Base-by-base conservation (phyloP, 306 rosid species). In the Elaeagnus macrophylla region DNA sequence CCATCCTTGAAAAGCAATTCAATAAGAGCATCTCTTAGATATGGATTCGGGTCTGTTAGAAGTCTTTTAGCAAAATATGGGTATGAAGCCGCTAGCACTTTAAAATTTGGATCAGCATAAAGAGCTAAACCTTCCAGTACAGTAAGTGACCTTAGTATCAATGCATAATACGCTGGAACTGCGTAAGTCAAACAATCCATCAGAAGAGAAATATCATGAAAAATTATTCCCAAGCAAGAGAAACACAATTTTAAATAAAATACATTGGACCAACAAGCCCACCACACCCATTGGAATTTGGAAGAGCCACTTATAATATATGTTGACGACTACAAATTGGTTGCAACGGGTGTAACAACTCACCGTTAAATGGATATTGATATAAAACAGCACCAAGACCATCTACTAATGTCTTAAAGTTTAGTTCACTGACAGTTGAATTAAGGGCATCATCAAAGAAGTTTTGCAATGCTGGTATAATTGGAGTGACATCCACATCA, bases 21-120 rank as follows among this genome's bases (percentile, higher is more conserved):
- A 61, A 90, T 77, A 53, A 90, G 94, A 57, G 97, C 94, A 75
- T 86, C 95, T 76, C 95, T 83, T 71, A 90, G 86, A 67, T 90
- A 90, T 47, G 97, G 97, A 77, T 81, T 90, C 69, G 97, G 95
- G 73, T 90, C 97, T 16, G 95, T 90, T 54, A 90, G 77, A 43
- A 90, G 97, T 79, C 97, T 80, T 74, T 90, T 90, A 45, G 97
- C 95, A 65, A 90, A 90, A 65, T 90, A 90, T 2, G 97, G 97
- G 69, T 90, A 90, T 17, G 97, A 90, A 53, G 97, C 97, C 43
- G 97, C 97, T 45, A 90, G 86, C 67, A 86, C 88, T 94, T 86
- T 90, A 75, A 86, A 90, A 78, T 90, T 80, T 13, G 97, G 97
- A 84, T 90, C 97, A 20, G 95, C 91, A 64, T 86, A 72, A 57